Conservation (phyloP, 306 rosid genomes). For the Cyclanthera cordifolia region DNA sequence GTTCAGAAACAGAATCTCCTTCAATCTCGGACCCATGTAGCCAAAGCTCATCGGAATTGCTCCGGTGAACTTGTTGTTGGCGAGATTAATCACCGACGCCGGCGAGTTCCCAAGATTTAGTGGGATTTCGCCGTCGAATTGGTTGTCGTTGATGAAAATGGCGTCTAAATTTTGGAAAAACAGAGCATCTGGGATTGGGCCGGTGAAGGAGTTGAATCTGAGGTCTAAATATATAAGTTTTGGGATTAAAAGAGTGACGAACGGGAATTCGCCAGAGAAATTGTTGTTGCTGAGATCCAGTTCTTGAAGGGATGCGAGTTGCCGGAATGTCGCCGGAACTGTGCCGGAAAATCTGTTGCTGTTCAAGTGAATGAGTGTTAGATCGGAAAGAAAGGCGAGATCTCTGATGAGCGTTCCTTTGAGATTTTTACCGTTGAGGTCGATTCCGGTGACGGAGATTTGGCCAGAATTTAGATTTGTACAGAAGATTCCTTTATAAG, state of each 20-base stretch:
- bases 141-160: conserved; percentile 68
- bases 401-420: conserved; percentile 65
- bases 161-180: conserved; percentile 71
- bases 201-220: conserved; percentile 71
- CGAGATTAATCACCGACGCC: conserved; percentile 83
- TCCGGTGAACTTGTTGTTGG: conserved; percentile 67
- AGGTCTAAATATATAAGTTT: conserved; percentile 73
- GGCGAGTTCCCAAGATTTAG: conserved; percentile 76
- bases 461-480: conserved; percentile 29
- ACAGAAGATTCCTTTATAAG: conserved; percentile 85
- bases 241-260: conserved; percentile 43
- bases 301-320: conserved; percentile 53
- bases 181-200: conserved; percentile 54
- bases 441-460: conserved; percentile 59
- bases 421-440: conserved; percentile 83
- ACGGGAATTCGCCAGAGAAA: conserved; percentile 72
- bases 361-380: conserved; percentile 74
- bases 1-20: conserved; percentile 77
- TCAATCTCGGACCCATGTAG: conserved; percentile 45
- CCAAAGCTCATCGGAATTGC: conserved; percentile 72
- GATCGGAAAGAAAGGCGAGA: conserved; percentile 50
- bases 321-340: conserved; percentile 52
- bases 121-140: conserved; percentile 72
- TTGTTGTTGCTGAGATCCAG: conserved; percentile 84
- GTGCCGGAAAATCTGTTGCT: conserved; percentile 63